Evolutionary conservation across 257 asterid species (phyloP), one percentile per base, ranked within the genome.

Genomic region (Solanum sejunctum): DNA sequence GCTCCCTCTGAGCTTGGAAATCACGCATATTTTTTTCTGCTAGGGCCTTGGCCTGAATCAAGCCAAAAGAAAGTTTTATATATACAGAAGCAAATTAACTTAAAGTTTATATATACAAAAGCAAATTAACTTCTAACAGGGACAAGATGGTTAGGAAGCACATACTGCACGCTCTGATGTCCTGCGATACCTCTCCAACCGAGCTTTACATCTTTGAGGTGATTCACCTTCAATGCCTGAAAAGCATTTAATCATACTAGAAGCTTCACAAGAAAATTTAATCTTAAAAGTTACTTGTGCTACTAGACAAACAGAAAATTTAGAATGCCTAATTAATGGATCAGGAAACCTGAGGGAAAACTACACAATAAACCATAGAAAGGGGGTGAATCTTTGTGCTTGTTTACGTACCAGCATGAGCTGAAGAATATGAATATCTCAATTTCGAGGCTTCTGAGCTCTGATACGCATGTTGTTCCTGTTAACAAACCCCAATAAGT

Each of bases 11-110:
- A 52, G 93, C 97, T 82, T 93, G 92, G 89, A 92, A 94, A 88
- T 95, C 99, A 49, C 98, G 97, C 94, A 85, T 93, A 89, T 93
- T 96, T 89, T 96, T 96, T 97, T 95, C 99, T 16, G 98, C 97
- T 71, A 96, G 89, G 85, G 99, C 99, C 88, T 93, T 93, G 71
- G 95, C 99, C 98, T 96, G 92, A 89, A 94, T 60, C 61, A 78
- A 56, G 85, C 77, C 83, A 84, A 80, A 88, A 84, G 47, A 52
- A 66, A 84, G 43, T 47, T 58, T 82, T 7, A 80, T 51, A 82
- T 52, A 3, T 36, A 36, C 39, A 36, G 39, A 36, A 36, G 39
- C 39, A 36, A 36, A 36, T 36, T 36, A 36, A 36, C 39, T 36
- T 36, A 52, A 66, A 84, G 43, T 47, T 82, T 10, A 80, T 45